Evolutionary conservation across 345 rosid species (phyloP), one percentile per base, ranked within the genome.

Genomic region (Populus tremula): DNA sequence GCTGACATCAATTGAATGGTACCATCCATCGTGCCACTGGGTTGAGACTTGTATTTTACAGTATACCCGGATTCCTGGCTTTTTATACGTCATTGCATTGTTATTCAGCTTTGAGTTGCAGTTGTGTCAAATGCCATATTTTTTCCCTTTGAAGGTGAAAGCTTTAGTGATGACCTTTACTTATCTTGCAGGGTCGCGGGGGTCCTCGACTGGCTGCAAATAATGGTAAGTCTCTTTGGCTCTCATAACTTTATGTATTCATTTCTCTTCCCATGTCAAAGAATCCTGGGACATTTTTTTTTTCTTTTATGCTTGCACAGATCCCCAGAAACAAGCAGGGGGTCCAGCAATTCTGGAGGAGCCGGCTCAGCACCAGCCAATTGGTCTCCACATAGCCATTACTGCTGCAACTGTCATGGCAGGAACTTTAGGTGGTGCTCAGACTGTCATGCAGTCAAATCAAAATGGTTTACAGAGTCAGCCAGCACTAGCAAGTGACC

Each of bases 321-420:
- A 88, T 25, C 74, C 87, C 78, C 89, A 85, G 69, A 91, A 88
- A 84, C 97, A 89, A 83, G 25, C 61, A 49, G 96, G 96, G 45
- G 91, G 88, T 39, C 77, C 88, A 29, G 83, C 85, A 59, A 67
- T 36, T 77, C 82, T 67, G 39, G 88, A 82, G 69, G 99, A 93
- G 53, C 65, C 87, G 54, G 77, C 75, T 77, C 86, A 84, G 7
- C 86, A 89, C 70, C 98, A 89, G 86, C 94, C 98, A 31, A 90
- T 96, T 82, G 99, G 98, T 85, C 85, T 93, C 72, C 91, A 91
- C 47, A 78, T 88, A 83, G 94, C 99, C 79, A 84, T 90, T 54
- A 78, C 88, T 36, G 99, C 99, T 13, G 93, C 99, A 36, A 67
- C 89, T 65, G 89, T 82, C 75, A 89, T 93, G 96, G 84, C 93